These are phyloP conservation scores for Hymenoscyphus linearis DNA, from an alignment of 2,329 filamentous ascomycete species.

Conservation along the genomic window DNA sequence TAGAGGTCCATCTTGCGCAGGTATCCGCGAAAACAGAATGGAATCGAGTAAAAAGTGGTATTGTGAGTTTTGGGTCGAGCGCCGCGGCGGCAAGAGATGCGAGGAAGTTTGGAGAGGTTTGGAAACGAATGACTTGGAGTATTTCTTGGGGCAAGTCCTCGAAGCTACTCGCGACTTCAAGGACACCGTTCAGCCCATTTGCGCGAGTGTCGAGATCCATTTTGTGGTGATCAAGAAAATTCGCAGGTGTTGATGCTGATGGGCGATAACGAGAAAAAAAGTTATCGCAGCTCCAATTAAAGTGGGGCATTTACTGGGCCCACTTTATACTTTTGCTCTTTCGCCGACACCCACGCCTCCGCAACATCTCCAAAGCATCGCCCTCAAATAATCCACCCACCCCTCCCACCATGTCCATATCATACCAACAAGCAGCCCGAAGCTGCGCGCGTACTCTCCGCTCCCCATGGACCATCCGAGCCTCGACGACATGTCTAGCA, in stretches of 20 bases:
- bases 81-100: slow-evolving; percentile 65
- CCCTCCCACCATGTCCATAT: slow-evolving; percentile 51
- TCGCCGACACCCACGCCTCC: slow-evolving; percentile 9
- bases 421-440: slow-evolving; percentile 58
- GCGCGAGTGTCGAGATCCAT: slow-evolving; percentile 49
- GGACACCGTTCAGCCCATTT: slow-evolving; percentile 47
- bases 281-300: background rate
- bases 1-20: slow-evolving; percentile 70
- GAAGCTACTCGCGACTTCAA: slow-evolving; percentile 49
- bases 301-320: background rate
- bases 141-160: slow-evolving; percentile 65
- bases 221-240: slow-evolving; percentile 17
- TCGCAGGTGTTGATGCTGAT: slow-evolving; percentile 5
- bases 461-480: slow-evolving; percentile 41
- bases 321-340: background rate
- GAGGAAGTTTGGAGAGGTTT: slow-evolving; percentile 61
- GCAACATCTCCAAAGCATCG: slow-evolving; percentile 7
- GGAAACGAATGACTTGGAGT: slow-evolving; percentile 58
- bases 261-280: slow-evolving; percentile 4
- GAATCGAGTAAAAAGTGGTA: slow-evolving; percentile 69
- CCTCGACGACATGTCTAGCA: slow-evolving; percentile 41
- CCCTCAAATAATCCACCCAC: slow-evolving; percentile 11
- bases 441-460: slow-evolving; percentile 60
- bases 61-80: slow-evolving; percentile 64
- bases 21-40: slow-evolving; percentile 74